Evolutionary conservation across 345 rosid species (phyloP).

Genomic region (Boechera retrofracta): DNA sequence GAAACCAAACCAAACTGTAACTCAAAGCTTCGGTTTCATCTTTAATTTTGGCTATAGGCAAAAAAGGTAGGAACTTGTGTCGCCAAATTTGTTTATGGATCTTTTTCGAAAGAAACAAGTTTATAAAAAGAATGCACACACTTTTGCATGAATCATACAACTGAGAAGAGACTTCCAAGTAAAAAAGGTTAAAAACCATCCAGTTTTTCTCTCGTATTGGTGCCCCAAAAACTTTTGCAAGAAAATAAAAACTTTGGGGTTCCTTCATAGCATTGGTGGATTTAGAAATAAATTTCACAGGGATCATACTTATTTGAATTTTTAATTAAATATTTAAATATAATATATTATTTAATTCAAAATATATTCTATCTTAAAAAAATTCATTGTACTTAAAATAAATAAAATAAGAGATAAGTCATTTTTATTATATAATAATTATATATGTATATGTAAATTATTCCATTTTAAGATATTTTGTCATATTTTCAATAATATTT

Average conservation of each 20-base stretch:
- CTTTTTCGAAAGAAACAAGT: background rate
- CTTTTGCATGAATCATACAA: constrained; percentile 14
- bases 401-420: too few relatives aligned
- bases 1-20: background rate
- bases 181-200: too few relatives aligned
- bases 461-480: too few relatives aligned
- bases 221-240: background rate
- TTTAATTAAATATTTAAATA: too few relatives aligned
- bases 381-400: too few relatives aligned
- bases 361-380: too few relatives aligned
- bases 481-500: too few relatives aligned
- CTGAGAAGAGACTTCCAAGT: constrained; percentile 4
- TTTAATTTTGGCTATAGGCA: background rate
- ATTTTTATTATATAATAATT: too few relatives aligned
- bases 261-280: background rate
- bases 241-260: background rate
- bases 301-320: too few relatives aligned
- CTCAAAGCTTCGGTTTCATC: background rate
- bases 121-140: constrained; percentile 19
- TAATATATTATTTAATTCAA: too few relatives aligned
- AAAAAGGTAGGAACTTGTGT: background rate
- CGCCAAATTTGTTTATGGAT: constrained; percentile 13
- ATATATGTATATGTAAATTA: too few relatives aligned
- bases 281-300: too few relatives aligned
- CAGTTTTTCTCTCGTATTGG: background rate